Conservation (phyloP, 192 early-diverging fungal genomes). For the Rhizoclosmatium globosum region DNA sequence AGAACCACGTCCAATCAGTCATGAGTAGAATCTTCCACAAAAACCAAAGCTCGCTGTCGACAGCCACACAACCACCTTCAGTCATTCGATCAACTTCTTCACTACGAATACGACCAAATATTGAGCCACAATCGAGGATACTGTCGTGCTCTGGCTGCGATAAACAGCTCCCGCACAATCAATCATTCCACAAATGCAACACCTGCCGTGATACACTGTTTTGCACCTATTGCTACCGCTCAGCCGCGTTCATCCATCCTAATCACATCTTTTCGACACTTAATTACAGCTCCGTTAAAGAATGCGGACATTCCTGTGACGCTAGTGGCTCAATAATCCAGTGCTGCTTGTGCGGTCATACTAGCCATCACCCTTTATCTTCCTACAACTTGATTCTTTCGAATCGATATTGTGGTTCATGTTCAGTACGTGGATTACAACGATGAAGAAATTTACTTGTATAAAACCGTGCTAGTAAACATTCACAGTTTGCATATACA, state of each 20-base stretch:
- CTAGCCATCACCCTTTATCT: too few relatives aligned
- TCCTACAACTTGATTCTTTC: too few relatives aligned
- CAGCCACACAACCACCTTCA: background rate
- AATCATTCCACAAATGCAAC: background rate
- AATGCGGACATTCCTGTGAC: background rate
- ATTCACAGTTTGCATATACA: too few relatives aligned
- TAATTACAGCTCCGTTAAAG: too few relatives aligned
- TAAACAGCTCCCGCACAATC: background rate
- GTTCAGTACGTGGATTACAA: background rate
- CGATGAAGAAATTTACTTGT: too few relatives aligned
- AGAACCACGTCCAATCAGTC: background rate
- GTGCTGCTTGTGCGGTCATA: background rate
- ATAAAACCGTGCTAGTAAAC: too few relatives aligned
- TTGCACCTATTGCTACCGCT: background rate
- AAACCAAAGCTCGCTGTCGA: background rate
- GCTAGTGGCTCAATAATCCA: background rate
- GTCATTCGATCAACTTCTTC: background rate
- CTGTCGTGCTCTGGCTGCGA: background rate
- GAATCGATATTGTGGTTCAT: background rate
- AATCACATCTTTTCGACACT: too few relatives aligned
- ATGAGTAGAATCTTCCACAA: background rate
- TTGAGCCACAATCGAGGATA: too few relatives aligned
- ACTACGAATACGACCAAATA: too few relatives aligned
- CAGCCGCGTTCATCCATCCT: slow-evolving; percentile 1
- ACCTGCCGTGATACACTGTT: background rate